Evolutionary conservation across 2,329 filamentous ascomycete genomes (phyloP), one percentile per base, ranked within the genome.

Genomic region (Incumbomyces lentus): DNA sequence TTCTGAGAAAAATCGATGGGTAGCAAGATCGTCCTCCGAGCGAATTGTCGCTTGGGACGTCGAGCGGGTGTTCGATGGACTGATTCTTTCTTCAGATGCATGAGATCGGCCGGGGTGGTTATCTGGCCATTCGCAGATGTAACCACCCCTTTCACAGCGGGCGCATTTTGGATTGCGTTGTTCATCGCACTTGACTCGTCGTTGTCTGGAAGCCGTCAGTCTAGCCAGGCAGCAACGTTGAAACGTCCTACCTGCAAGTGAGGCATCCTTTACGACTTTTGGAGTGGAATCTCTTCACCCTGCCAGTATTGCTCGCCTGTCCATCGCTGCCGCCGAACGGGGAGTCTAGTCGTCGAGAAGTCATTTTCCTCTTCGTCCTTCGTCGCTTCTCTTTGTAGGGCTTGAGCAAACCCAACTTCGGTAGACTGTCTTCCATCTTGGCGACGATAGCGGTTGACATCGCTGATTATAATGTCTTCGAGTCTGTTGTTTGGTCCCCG

Each of bases 61-160:
- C 10, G 40, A 42, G 16, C 40, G 22, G 8, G 40, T 31, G 7
- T 12, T 22, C 12, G n/a, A 16, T 6, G 14, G 11, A 26, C 40
- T 42, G 13, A 42, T 8, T 33, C 22, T 42, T 10, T 42, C 40
- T 17, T 33, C 40, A 13, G 40, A 42, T n/a, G 30, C 22, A 3
- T 18, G 40, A 31, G 40, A 42, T 70, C 66, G 12, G 66, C 62
- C 5, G 62, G 58, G 43, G 68, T 64, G 38, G 60, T 58, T 2
- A 64, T 54, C 12, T 60, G 43, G 12, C 50, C 29, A 30, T 56
- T 58, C 14, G 63, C 61, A 13, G 59, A 56, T 6, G 61, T 56
- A 6, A 65, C 63, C 4, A 65, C 66, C 30, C 61, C 55, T 26
- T 63, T 58, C 68, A 74, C 74, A 42, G 16, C 40, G 40, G 17